phyloP scores from a whole-genome alignment of 805 yeast species.

The Kazachstania taianensis region DNA sequence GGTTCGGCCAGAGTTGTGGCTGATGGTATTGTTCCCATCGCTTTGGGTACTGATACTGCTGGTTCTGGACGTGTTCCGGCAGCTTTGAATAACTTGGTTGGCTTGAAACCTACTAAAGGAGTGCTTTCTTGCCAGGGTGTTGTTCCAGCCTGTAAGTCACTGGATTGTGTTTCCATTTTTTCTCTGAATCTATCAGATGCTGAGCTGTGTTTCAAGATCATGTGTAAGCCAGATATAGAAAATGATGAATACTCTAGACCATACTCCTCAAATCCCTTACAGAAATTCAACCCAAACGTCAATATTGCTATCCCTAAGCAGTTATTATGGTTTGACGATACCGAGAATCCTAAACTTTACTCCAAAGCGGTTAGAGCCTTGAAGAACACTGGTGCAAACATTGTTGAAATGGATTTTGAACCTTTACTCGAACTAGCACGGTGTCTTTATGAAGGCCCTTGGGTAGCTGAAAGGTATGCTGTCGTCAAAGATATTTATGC shows the following conservation, averaged over 20 bases:
- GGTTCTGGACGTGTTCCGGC: slow-evolving; percentile 99
- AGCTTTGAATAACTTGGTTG: slow-evolving; percentile 80
- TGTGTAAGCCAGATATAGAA: slow-evolving; percentile 59
- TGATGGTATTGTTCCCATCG: slow-evolving; percentile 77
- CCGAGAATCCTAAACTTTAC: slow-evolving; percentile 63
- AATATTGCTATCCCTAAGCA: slow-evolving; percentile 67
- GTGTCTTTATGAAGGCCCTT: slow-evolving; percentile 92
- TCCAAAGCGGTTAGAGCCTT: slow-evolving; percentile 48
- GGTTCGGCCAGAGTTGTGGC: slow-evolving; percentile 93
- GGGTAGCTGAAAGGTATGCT: slow-evolving; percentile 93
- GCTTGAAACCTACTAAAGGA: slow-evolving; percentile 89
- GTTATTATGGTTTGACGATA: slow-evolving; percentile 74
- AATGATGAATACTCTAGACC: slow-evolving; percentile 74
- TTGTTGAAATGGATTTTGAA: slow-evolving; percentile 58
- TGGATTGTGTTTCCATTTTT: slow-evolving; percentile 87
- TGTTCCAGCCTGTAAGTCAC: slow-evolving; percentile 94
- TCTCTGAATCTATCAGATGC: slow-evolving; percentile 74
- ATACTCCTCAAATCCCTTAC: slow-evolving; percentile 56
- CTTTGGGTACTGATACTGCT: slow-evolving; percentile 95
- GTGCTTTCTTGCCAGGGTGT: slow-evolving; percentile 80
- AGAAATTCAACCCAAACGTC: slow-evolving; percentile 48
- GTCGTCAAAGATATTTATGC: slow-evolving; percentile 68
- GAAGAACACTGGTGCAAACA: slow-evolving; percentile 44
- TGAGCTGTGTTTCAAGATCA: slow-evolving; percentile 57
- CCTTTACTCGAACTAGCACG: slow-evolving; percentile 73